These are phyloP conservation scores for Colletotrichum tofieldiae DNA, from an alignment of 2,329 filamentous ascomycete species.

Conservation along the genomic window DNA sequence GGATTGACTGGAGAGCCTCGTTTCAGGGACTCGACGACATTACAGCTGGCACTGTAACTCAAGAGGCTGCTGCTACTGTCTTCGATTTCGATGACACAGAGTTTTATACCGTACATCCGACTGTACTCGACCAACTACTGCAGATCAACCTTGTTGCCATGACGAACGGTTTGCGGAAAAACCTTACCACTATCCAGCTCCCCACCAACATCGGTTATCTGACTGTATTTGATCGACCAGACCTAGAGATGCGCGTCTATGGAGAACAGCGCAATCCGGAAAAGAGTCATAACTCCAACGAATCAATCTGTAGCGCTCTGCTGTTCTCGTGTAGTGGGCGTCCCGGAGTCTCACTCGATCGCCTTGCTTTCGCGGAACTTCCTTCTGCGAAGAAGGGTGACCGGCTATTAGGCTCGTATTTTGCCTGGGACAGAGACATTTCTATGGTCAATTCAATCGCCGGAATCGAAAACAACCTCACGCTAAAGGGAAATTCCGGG, in stretches of 20 bases:
- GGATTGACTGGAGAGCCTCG: conserved; percentile 28
- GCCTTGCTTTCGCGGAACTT: background rate
- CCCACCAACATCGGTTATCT: conserved; percentile 22
- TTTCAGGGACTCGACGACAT: conserved; percentile 33
- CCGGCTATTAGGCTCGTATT: background rate
- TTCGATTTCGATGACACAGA: conserved; percentile 36
- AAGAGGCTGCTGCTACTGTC: conserved; percentile 26
- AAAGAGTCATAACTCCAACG: background rate
- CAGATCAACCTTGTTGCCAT: conserved; percentile 33
- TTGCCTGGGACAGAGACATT: background rate
- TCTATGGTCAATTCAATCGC: background rate
- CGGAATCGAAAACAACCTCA: no score
- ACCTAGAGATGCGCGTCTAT: conserved; percentile 29
- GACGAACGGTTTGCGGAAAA: conserved; percentile 16
- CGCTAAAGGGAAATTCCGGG: no score
- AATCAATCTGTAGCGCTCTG: background rate
- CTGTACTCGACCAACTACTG: conserved; percentile 30
- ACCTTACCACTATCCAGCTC: conserved; percentile 15
- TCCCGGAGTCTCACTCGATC: background rate
- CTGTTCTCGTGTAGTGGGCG: background rate
- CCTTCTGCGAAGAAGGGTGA: background rate
- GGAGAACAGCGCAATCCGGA: background rate
- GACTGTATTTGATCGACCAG: conserved; percentile 18
- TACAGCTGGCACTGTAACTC: conserved; percentile 1
- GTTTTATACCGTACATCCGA: conserved; percentile 28